Evolutionary conservation across 2,329 filamentous ascomycete genomes (phyloP).

Genomic region (Zalaria obscura): DNA sequence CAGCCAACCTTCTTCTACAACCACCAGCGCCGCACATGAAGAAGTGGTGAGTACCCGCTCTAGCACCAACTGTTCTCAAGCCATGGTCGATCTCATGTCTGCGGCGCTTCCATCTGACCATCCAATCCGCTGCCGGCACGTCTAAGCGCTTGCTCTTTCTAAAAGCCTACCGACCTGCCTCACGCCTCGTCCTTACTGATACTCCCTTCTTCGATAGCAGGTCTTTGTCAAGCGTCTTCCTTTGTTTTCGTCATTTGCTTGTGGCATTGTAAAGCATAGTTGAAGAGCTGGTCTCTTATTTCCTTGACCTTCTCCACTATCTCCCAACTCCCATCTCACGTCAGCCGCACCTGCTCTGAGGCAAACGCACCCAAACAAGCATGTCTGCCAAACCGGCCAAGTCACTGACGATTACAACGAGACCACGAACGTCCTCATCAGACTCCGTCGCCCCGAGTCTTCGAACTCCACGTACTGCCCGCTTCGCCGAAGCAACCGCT

Average conservation of each 20-base stretch:
- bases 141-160: slow-evolving; percentile 1
- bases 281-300: slow-evolving; percentile 3
- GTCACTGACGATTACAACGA: slow-evolving; percentile 4
- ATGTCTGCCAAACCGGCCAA: slow-evolving; percentile 5
- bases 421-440: slow-evolving; percentile 17
- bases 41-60: neutral
- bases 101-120: slow-evolving; percentile 3
- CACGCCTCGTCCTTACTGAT: neutral
- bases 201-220: neutral
- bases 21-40: no score
- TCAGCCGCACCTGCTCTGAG: slow-evolving; percentile 3
- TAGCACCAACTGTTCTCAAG: neutral
- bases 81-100: neutral
- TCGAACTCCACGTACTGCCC: slow-evolving; percentile 58
- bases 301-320: slow-evolving; percentile 1
- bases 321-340: slow-evolving; percentile 8
- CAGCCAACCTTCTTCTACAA: neutral
- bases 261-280: neutral
- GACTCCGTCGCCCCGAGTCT: slow-evolving; percentile 24
- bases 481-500: slow-evolving; percentile 69
- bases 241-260: neutral
- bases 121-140: slow-evolving; percentile 1
- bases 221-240: neutral
- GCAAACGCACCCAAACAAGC: neutral
- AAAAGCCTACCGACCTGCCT: slow-evolving; percentile 3